Evolutionary conservation across 2,329 filamentous ascomycete species (phyloP).

Genomic region (Talaromyces rugulosus): DNA sequence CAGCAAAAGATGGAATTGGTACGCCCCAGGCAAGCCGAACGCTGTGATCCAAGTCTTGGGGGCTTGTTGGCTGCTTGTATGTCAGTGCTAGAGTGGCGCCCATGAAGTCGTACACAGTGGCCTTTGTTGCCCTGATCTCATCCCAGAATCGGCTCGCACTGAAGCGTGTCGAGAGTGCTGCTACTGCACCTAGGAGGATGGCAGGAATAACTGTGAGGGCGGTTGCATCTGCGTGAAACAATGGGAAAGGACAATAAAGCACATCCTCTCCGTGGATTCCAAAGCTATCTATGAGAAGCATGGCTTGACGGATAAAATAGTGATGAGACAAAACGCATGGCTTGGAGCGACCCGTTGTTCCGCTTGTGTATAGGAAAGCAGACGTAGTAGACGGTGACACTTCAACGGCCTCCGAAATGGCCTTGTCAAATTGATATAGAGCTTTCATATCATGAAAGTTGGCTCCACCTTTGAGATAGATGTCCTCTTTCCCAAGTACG

Average conservation of each 20-base stretch:
- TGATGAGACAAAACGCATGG: constrained; percentile 1
- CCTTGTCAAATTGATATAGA: background rate
- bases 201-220: background rate
- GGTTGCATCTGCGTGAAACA: constrained; percentile 2
- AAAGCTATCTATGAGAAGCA: constrained; percentile 2
- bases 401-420: background rate
- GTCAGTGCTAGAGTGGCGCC: background rate
- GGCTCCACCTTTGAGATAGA: background rate
- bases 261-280: background rate
- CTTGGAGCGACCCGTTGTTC: constrained; percentile 2
- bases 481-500: background rate
- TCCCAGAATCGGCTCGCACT: constrained; percentile 3
- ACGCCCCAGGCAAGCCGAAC: constrained; percentile 2
- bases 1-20: constrained; percentile 1
- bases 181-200: constrained; percentile 2
- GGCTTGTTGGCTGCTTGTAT: constrained; percentile 1
- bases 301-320: constrained; percentile 2
- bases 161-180: constrained; percentile 1
- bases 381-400: background rate
- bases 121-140: constrained; percentile 1
- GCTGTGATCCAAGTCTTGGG: background rate
- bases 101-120: constrained; percentile 3
- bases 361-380: constrained; percentile 3
- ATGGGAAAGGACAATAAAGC: constrained; percentile 3
- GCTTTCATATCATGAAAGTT: background rate